Base-by-base conservation (phyloP, 2,329 filamentous ascomycete genomes). In the Aspergillus clavatus region DNA sequence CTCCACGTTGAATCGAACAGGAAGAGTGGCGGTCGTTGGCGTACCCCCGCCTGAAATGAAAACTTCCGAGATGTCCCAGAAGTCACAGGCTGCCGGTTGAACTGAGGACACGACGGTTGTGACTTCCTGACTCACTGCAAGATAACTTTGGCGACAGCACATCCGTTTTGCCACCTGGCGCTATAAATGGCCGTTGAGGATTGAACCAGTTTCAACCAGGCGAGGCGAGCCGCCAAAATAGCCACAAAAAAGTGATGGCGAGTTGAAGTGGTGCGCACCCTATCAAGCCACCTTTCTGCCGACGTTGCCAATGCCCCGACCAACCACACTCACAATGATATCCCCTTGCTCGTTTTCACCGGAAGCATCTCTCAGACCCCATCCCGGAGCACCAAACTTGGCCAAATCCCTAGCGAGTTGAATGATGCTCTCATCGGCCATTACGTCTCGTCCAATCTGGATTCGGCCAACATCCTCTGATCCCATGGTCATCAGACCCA, bases 401-500 rank as follows among this genome's bases (percentile, higher is more conserved):
- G 82, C 85, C 56, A 96, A 69, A 65, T 98, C 93, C 58, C 93
- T 79, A 8, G 87, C 90, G 43, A 96, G 71, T 40, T 82, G 81
- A 45, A 98, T 79, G 42, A 89, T 75, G 48, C 88, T 84, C 63
- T 95, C 88, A 2, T 83, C 86, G 0, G 83, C 90, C 37, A 97
- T 70, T 0, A 96, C 82, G 38, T 91, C 86, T 57, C 82, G 83
- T 24, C 90, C 89, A 47, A 98, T 65, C 51, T 87, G 81, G 54
- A 98, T 67, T 47, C 93, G 80, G 4, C 93, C 93, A 11, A 98
- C 89, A 67, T 98, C 93, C 65, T 97, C 93, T 1, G 86, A 88
- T 0, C 93, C 93, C 93, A 98, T 97, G 26, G 90, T 89, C 93
- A 98, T 98, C 51, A 98, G 74, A 14, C 84, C 87, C 42, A 98